Evolutionary conservation across 495 filamentous ascomycete species (phyloP), one percentile per base, ranked within the genome.

Genomic region (Penicillium longicatenatum): DNA sequence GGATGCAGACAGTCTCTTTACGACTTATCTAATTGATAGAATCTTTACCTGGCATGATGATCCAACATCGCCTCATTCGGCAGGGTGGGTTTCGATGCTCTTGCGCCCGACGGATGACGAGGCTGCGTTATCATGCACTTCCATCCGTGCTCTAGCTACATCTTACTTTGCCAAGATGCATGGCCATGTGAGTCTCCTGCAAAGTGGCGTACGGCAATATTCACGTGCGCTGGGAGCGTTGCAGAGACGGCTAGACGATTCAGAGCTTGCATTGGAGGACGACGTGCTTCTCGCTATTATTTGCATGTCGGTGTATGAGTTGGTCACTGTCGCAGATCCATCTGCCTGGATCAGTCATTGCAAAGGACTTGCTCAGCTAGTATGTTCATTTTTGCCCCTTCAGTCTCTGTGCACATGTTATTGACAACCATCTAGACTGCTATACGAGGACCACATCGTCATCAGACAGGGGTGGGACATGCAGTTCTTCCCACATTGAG

Each of bases 341-440:
- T 41, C 31, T 10, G 60, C 49, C 3, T 66, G 64, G 64, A 47
- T 66, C 6, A 52, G 52, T 17, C 64, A 66, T 42, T 63, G 60
- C 19, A 61, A 58, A 19, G 60, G 64, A 7, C 33, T 66, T 1
- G 59, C 64, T 10, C 44, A 47, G 39, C 24, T 66, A 24, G 60
- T 66, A 24, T 17, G 33, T 58, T 16, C 21, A 21, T 33, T 19
- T 11, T 9, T 17, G 1, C 42, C 24, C 17, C 33, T 6, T 11
- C 48, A 16, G 21, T 11, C 1, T 0, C 14, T 26, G 1, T 26
- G 11, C 20, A 21, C 51, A 6, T 14, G 4, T 39, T 17, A 4
- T 17, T 63, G 42, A 60, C 19, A 1, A 16, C 24, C 9, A 6
- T 2, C 5, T 11, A 66, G 64, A 56, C 49, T n/a, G 46, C 51